Evolutionary conservation across 2,329 filamentous ascomycete species (phyloP), one percentile per base, ranked within the genome.

Genomic region (Golovinomyces cichoracearum): DNA sequence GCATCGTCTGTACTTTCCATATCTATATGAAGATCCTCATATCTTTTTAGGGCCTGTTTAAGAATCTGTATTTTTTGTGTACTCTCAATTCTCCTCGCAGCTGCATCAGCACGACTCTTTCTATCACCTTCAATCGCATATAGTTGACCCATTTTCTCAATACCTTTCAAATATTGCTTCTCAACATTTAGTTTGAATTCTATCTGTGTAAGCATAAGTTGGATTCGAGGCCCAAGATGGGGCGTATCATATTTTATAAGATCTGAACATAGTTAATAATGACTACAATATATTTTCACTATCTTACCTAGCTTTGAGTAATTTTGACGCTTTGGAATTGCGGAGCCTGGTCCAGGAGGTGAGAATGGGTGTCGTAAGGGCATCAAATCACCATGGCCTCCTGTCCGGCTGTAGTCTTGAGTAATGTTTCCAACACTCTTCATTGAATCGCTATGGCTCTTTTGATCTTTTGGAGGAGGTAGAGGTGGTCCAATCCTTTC

Each of bases 131-230:
- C 90, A 73, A 95, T 90, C 61, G 90, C 79, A 62, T 98, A 98
- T 31, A 98, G 70, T 62, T 90, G 84, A 44, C 94, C 83, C 90
- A 98, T 95, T 68, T 98, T 98, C 65, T 98, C 90, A 57, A 98
- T 90, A 53, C 90, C 90, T 60, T 93, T 92, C 55, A 95, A 85
- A 65, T 98, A 98, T 65, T 98, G 90, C 62, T 94, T 93, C 63
- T 98, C 90, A 25, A 98, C 90, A 56, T 90, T 93, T 52, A 98
- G 73, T 68, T 98, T 98, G 69, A 98, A 98, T 64, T 95, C 85
- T 54, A 98, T 79, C 64, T 98, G 90, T 45, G 90, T 93, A 60
- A 98, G 70, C 90, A 98, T 98, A 60, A 95, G 81, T 67, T 98
- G 90, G 60, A 98, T 98, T 56, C 92, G 85, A 52, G 90, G 88